These are phyloP conservation scores for Chrysopogon serrulatus DNA, from an alignment of 176 grass and related monocot species.

Conservation along the genomic window DNA sequence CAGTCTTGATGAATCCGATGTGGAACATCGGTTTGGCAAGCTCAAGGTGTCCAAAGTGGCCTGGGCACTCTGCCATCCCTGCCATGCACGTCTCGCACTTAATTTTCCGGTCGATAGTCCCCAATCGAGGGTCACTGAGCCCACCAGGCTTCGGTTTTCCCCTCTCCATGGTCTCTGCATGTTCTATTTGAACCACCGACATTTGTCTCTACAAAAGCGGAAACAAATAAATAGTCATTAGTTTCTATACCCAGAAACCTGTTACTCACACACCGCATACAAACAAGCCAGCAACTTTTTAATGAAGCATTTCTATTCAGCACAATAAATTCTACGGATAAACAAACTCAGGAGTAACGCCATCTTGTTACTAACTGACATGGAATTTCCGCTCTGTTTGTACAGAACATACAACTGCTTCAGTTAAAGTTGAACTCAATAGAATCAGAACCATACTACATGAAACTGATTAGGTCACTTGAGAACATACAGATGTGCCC, in stretches of 20 bases:
- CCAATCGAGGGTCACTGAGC: conserved; percentile 83
- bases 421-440: not conserved
- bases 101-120: conserved; percentile 91
- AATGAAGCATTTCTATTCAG: not conserved
- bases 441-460: not conserved
- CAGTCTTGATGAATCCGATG: conserved; percentile 95
- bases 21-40: conserved; percentile 99
- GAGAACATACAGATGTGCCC: not conserved
- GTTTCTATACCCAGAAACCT: not conserved
- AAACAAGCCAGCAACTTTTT: not conserved
- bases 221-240: conserved; percentile 7
- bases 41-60: conserved; percentile 97
- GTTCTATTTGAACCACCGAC: conserved; percentile 85
- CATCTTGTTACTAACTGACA: not conserved
- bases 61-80: conserved; percentile 93
- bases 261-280: not conserved
- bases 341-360: not conserved
- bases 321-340: not conserved
- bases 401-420: not conserved
- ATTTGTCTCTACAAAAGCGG: conserved; percentile 84
- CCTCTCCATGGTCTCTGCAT: conserved; percentile 94
- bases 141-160: conserved; percentile 90
- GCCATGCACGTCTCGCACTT: conserved; percentile 99
- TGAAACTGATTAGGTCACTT: not conserved
- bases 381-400: not conserved